Conservation (phyloP, 371 early-diverging fungal species). For the Lichtheimia ornata region DNA sequence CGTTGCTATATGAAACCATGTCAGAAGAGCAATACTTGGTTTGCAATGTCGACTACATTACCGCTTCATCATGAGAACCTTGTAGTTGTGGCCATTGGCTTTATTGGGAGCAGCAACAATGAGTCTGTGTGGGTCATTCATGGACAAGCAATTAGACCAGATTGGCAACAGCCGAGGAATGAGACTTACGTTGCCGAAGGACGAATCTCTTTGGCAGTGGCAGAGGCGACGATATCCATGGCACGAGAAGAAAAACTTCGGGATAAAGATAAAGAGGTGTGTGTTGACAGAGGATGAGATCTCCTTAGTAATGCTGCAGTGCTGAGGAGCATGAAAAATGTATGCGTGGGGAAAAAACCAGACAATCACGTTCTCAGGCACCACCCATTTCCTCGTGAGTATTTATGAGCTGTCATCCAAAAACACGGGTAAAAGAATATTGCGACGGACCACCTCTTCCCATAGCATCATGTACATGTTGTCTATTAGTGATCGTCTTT, state of each 20-base stretch:
- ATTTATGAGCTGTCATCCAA: too few species aligned
- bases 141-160: not conserved
- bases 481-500: not conserved
- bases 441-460: too few species aligned
- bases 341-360: too few species aligned
- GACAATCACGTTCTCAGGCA: too few species aligned
- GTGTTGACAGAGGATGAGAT: too few species aligned
- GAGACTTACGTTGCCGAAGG: slow-evolving; percentile 30
- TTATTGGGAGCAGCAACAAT: slow-evolving; percentile 55
- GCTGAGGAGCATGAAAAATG: too few species aligned
- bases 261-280: too few species aligned
- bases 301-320: too few species aligned
- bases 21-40: not conserved
- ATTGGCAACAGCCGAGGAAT: not conserved
- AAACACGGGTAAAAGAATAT: not conserved
- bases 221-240: slow-evolving; percentile 10
- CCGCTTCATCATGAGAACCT: slow-evolving; percentile 64
- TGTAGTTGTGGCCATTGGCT: slow-evolving; percentile 41
- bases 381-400: too few species aligned
- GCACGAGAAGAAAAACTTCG: not conserved
- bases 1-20: slow-evolving; percentile 33
- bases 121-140: slow-evolving; percentile 21
- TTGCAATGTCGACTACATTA: slow-evolving; percentile 7
- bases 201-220: slow-evolving; percentile 20
- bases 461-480: too few species aligned